A percentile compares a stretch with the other conserved stretches of the same genome.
These are phyloP conservation scores for Kluyveromyces wickerhamii DNA, from an alignment of 805 yeast genomes.

Conservation along the genomic window DNA sequence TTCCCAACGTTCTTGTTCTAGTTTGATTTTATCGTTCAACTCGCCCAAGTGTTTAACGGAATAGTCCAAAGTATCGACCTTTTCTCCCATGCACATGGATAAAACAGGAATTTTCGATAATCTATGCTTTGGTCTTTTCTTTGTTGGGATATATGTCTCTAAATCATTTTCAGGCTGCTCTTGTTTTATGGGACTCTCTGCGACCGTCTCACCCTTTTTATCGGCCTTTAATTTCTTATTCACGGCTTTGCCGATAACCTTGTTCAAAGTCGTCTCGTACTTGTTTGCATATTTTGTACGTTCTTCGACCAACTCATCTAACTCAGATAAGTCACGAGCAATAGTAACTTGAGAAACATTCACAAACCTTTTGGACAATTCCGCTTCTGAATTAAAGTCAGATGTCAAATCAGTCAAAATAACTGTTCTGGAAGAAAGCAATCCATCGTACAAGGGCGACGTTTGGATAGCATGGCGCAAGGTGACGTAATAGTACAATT, in stretches of 20 bases:
- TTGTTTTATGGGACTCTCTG: not conserved
- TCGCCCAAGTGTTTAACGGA: constrained; percentile 60
- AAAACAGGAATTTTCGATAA: constrained; percentile 37
- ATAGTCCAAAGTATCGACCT: constrained; percentile 77
- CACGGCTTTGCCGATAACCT: constrained; percentile 51
- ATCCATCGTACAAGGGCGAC: constrained; percentile 63
- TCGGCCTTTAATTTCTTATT: constrained; percentile 45
- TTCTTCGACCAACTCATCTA: constrained; percentile 50
- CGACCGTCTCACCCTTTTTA: constrained; percentile 45
- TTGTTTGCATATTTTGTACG: constrained; percentile 52
- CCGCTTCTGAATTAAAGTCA: constrained; percentile 38
- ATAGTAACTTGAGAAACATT: constrained; percentile 50
- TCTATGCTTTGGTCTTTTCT: constrained; percentile 80
- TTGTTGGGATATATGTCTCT: constrained; percentile 53
- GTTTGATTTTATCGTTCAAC: constrained; percentile 55
- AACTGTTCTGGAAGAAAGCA: constrained; percentile 63
- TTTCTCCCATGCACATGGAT: constrained; percentile 59
- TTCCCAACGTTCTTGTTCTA: constrained; percentile 47
- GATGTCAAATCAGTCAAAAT: constrained; percentile 62
- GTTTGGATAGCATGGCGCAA: constrained; percentile 69
- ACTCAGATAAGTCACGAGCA: constrained; percentile 54
- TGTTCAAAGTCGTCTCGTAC: constrained; percentile 59
- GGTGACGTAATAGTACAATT: constrained; percentile 60
- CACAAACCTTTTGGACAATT: constrained; percentile 54
- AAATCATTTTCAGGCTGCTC: constrained; percentile 53